Base-by-base conservation (phyloP, 257 asterid genomes). In the Datura wrightii region DNA sequence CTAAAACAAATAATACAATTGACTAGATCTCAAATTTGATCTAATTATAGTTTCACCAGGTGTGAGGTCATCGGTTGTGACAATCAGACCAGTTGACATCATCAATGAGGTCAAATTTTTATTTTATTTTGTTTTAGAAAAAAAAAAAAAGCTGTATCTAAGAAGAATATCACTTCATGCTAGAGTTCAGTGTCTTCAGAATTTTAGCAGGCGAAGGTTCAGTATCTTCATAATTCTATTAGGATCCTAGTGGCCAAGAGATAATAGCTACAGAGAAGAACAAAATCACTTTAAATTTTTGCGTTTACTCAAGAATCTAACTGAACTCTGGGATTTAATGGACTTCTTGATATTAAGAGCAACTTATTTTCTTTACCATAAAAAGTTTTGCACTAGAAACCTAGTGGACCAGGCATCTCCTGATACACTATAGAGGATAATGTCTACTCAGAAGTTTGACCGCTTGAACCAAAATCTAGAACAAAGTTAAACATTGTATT, bases 401-500 rank as follows among this genome's bases (percentile, higher is more conserved):
- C 52, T 39, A 39, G 78, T 37, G 76, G 24, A 6, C 50, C 50
- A 36, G 10, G 48, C 76, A 66, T 66, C 48, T 66, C 37, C 76
- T 37, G 48, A 66, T 66, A 66, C 46, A 66, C 19, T 66, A 66
- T 36, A 66, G 76, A 63, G 71, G 42, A 10, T 63, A 10, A 18
- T 65, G 46, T 65, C 72, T 65, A 36, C 72, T 34, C 72, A 65
- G 72, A 34, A 65, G 46, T 13, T 65, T 65, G 72, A 65, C 72
- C n/a, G 16, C 72, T 65, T 65, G 72, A 34, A 13, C 46, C 72
- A 65, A 65, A 19, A 65, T 65, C 72, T 10, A 63, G 42, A 63
- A 18, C 42, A 63, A 24, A 63, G 42, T 63, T 63, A 31, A 63
- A 63, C 42, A 31, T 36, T 65, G 46, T 65, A 34, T 11, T 65